Evolutionary conservation across 2,329 filamentous ascomycete species (phyloP), one percentile per base, ranked within the genome.

Genomic region (Meredithiella fracta): DNA sequence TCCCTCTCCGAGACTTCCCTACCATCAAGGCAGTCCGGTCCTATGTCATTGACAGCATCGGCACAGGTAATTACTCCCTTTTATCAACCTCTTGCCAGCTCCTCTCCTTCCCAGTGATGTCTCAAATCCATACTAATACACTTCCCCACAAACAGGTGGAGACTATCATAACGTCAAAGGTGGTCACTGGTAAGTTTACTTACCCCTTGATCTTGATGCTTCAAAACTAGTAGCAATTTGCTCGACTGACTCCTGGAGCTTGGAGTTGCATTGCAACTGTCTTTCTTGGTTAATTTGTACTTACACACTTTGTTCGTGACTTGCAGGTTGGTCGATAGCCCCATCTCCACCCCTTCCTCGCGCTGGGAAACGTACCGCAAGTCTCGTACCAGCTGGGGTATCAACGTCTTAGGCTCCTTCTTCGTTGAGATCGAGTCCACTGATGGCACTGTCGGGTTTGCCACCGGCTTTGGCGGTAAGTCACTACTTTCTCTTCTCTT

Each of bases 321-420:
- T 25, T 17, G 25, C 22, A 94, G 89, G 90, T 74, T 96, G 62
- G 85, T 96, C 61, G 90, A 95, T 70, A 85, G 84, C 60, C 83
- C 90, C 62, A 96, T 96, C 66, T 89, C 90, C 1, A 96, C 89
- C 0, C 90, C 90, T 5, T 94, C 90, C 78, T 91, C 88, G 52
- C 78, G 81, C 68, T 95, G 90, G 78, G 86, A 92, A 61, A 74
- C 90, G 63, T 96, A 94, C 69, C 82, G 89, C 62, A 80, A 83
- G 59, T 95, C 89, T 38, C 78, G 90, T 63, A 95, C 89, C 11
- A 89, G 83, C 67, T 96, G 88, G 86, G 90, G 90, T 38, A 96
- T 96, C 75, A 96, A 96, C 64, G 89, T 95, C 6, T 72, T 96
- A 25, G 90, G 90, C 1, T 94, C 89, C 0, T 94, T 96, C 70